Base-by-base conservation (phyloP, 225 moss, liverwort and hornwort genomes). In the Marchantia paleacea region DNA sequence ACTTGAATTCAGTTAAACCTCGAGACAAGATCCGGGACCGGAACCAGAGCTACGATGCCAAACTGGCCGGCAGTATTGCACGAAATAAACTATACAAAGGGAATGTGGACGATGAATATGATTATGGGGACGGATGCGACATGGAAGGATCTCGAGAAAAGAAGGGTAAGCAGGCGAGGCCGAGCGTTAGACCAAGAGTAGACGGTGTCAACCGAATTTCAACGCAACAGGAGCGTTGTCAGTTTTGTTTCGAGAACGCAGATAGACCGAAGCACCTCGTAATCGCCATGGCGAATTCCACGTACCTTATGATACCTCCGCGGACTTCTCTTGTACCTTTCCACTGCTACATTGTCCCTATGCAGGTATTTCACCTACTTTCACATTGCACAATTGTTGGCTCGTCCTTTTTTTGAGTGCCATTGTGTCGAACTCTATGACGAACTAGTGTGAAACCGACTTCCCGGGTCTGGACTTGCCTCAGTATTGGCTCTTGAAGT, bases 211-310 rank as follows among this genome's bases (percentile, higher is more conserved):
- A 85, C 69, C 92, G 83, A 48, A 88, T 94, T 53, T 80, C 85
- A 82, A 90, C 92, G 20, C 91, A 88, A 80, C 87, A 90, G 53
- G 97, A 94, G 81, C 89, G 91, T 16, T 97, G 97, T 72, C 87
- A 90, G 73, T 84, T 87, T 11, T 97, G 97, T 83, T 97, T 92
- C 48, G 99, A 94, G 82, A 99, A 94, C 75, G 79, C 84, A 19
- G 83, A 86, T 31, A 90, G 95, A 84, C 93, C 94, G 57, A 95
- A 95, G 87, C 92, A 99, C 82, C 91, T 99, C 63, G 92, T 95
- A 28, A 87, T 99, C 79, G 95, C 99, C 50, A 95, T 99, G 74
- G 99, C 95, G 18, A 95, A 99, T 86, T 88, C 84, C 73, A 87
- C 88, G 6, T 95, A 95, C 78, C 91, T 99, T 49, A 84, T 92